These are phyloP conservation scores for Quercus tomentella DNA, from an alignment of 331 rosid genomes.

Conservation along the genomic window DNA sequence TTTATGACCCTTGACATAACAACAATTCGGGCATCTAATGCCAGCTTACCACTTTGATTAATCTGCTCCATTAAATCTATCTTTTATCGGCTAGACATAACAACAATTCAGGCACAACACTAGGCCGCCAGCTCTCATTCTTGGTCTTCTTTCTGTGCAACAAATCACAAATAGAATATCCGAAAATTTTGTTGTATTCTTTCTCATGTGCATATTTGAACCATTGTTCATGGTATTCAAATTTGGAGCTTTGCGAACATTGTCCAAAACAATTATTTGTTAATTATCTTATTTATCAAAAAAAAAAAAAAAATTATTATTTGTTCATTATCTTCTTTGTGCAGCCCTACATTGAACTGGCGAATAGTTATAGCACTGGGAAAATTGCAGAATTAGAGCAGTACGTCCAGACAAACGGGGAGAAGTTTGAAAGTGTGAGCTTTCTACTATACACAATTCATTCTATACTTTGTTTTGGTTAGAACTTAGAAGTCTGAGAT, in stretches of 20 bases:
- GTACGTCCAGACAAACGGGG: conserved; percentile 41
- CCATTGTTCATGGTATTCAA: neutral
- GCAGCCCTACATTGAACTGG: conserved; percentile 76
- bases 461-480: conserved; percentile 3
- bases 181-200: neutral
- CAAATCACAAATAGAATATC: neutral
- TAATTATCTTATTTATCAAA: neutral
- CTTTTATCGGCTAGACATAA: neutral
- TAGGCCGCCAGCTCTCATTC: neutral
- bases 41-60: neutral
- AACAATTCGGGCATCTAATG: no score
- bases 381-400: conserved; percentile 53
- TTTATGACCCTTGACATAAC: neutral
- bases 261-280: neutral
- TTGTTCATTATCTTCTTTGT: conserved; percentile 1
- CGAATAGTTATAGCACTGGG: conserved; percentile 49
- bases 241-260: neutral
- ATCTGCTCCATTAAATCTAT: neutral
- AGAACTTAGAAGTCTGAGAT: conserved; percentile 5
- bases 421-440: conserved; percentile 67
- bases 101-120: neutral
- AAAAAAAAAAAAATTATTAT: neutral
- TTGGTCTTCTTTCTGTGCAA: neutral
- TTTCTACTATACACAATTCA: conserved; percentile 4
- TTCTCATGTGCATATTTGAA: neutral